Conservation (phyloP, 1,284 basidiomycete species). For the Polyporus tsugae region DNA sequence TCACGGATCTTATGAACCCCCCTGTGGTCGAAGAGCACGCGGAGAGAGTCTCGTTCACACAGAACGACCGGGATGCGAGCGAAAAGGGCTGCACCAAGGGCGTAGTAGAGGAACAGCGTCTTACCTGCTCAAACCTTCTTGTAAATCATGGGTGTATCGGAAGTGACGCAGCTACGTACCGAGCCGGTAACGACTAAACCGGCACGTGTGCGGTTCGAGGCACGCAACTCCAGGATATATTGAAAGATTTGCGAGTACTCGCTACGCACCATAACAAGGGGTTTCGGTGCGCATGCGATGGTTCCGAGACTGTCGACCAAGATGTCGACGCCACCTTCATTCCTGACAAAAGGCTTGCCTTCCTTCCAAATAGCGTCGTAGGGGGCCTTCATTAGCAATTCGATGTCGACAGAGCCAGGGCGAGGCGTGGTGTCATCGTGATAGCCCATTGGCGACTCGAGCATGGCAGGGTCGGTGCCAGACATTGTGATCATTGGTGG, state of each 20-base stretch:
- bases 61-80: not conserved
- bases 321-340: not conserved
- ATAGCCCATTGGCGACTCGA: not conserved
- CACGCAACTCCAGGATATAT: not conserved
- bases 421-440: not conserved
- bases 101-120: slow-evolving; percentile 1
- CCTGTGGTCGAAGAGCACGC: not conserved
- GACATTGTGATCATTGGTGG: too few species aligned
- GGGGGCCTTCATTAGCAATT: not conserved
- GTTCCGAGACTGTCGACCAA: not conserved
- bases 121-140: not conserved
- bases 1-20: not conserved
- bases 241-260: not conserved
- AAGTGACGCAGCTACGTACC: not conserved
- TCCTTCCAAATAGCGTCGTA: not conserved
- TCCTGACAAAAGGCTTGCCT: not conserved
- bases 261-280: not conserved
- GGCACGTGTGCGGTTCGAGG: not conserved
- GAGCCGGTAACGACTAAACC: not conserved
- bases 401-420: not conserved
- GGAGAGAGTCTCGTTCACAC: not conserved
- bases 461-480: not conserved
- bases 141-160: not conserved
- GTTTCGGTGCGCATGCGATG: too few species aligned
- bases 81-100: not conserved